A percentile compares a stretch with the other conserved stretches of the same genome.
phyloP scores from a whole-genome alignment of 176 grass and related monocot species.

The Eleusine coracana region DNA sequence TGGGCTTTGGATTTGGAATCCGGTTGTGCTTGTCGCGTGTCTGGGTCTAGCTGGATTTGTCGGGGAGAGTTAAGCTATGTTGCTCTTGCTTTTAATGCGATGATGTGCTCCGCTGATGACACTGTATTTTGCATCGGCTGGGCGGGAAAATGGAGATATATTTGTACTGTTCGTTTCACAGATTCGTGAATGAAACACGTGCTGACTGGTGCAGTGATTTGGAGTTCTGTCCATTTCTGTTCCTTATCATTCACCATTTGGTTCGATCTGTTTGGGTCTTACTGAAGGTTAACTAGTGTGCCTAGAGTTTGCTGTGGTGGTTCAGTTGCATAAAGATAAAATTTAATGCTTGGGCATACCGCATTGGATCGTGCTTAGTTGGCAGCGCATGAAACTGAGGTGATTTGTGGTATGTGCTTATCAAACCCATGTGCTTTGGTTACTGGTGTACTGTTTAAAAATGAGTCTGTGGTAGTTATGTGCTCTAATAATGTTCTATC shows the following conservation, averaged over 20 bases:
- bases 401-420: background rate
- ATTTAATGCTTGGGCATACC: background rate
- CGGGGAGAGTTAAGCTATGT: background rate
- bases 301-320: background rate
- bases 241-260: background rate
- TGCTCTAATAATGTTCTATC: background rate
- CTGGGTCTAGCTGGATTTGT: conserved; percentile 1
- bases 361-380: background rate
- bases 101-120: background rate
- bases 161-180: background rate
- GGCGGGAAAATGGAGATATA: background rate
- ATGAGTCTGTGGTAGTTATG: background rate
- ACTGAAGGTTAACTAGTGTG: background rate
- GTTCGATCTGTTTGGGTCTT: background rate
- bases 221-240: background rate
- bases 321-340: background rate
- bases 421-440: background rate
- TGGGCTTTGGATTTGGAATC: background rate
- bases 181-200: background rate
- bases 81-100: background rate
- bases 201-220: background rate
- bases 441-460: background rate
- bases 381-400: background rate
- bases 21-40: background rate
- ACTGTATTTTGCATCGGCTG: background rate